Conservation (phyloP, 2,329 filamentous ascomycete species). For the Penicillium freii region DNA sequence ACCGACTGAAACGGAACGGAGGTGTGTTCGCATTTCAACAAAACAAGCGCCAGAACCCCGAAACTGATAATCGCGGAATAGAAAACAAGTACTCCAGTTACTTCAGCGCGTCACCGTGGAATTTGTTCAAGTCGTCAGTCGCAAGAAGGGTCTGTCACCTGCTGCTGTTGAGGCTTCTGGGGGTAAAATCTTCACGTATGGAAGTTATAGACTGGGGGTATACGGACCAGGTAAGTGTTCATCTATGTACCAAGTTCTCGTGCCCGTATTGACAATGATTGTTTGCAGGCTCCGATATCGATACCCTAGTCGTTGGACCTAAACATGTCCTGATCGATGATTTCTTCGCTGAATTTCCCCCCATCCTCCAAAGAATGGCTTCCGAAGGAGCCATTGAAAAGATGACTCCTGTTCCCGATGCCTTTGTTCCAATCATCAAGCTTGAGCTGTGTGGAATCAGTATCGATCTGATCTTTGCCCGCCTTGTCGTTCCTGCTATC, state of each 20-base stretch:
- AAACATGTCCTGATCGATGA: conserved; percentile 85
- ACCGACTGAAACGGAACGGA: conserved; percentile 75
- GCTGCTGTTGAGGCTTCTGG: conserved; percentile 78
- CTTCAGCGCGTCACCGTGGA: conserved; percentile 79
- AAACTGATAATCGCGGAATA: conserved; percentile 35
- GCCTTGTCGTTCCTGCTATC: conserved; percentile 69
- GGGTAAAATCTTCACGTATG: conserved; percentile 92
- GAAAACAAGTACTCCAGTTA: conserved; percentile 69
- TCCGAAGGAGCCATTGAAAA: conserved; percentile 78
- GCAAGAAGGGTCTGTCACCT: conserved; percentile 69
- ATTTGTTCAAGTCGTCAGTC: conserved; percentile 80
- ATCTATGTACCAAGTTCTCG: not conserved
- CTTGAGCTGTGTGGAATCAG: conserved; percentile 87
- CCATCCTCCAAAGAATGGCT: conserved; percentile 72
- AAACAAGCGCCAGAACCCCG: not conserved
- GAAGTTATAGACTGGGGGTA: conserved; percentile 90
- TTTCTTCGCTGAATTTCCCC: conserved; percentile 89
- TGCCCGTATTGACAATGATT: not conserved
- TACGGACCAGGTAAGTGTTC: conserved; percentile 67
- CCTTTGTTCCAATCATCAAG: conserved; percentile 96
- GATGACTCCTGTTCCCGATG: conserved; percentile 79
- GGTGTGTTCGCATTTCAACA: conserved; percentile 50
- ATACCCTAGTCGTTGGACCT: conserved; percentile 88
- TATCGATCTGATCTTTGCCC: conserved; percentile 89
- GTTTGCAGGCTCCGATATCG: conserved; percentile 83